Percentiles rank a stretch among this genome's conserved stretches.
Evolutionary conservation across 2,329 filamentous ascomycete genomes (phyloP).

Genomic region (Thelonectria discophora): DNA sequence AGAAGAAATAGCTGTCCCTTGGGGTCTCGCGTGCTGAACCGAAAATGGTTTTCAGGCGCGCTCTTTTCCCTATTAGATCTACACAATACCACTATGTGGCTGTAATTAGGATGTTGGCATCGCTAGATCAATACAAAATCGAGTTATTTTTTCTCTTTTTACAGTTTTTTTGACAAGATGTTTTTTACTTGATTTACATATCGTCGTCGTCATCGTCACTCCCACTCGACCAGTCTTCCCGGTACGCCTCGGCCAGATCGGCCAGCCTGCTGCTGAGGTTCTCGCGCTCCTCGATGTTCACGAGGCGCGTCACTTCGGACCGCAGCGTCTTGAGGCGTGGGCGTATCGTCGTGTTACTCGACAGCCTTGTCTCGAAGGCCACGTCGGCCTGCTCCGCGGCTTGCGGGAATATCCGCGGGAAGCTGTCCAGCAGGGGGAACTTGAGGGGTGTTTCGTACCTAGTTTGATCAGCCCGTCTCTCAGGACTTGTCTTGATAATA

Average conservation of each 20-base stretch:
- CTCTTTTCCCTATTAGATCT: constrained; percentile 31
- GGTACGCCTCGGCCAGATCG: constrained; percentile 86
- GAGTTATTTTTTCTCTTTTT: constrained; percentile 15
- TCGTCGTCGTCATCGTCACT: constrained; percentile 76
- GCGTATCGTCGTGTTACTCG: constrained; percentile 79
- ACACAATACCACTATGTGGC: constrained; percentile 28
- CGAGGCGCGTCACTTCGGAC: constrained; percentile 67
- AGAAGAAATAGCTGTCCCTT: constrained; percentile 7
- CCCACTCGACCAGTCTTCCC: constrained; percentile 85
- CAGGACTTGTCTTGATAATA: background rate
- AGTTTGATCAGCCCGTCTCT: constrained; percentile 4
- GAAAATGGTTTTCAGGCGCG: background rate
- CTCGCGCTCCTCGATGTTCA: constrained; percentile 83
- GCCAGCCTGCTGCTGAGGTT: constrained; percentile 81
- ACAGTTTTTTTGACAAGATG: too few relatives aligned
- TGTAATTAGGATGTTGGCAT: constrained; percentile 44
- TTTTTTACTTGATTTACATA: constrained; percentile 37
- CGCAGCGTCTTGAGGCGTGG: constrained; percentile 73
- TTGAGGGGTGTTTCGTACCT: constrained; percentile 63
- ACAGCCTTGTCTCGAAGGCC: constrained; percentile 67
- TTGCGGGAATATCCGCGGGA: constrained; percentile 75
- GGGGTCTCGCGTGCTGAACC: background rate
- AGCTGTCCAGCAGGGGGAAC: constrained; percentile 86
- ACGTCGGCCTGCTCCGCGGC: constrained; percentile 47
- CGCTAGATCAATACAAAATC: constrained; percentile 45